Evolutionary conservation across 2,329 filamentous ascomycete genomes (phyloP).

Genomic region (Curvularia eragrostidis): DNA sequence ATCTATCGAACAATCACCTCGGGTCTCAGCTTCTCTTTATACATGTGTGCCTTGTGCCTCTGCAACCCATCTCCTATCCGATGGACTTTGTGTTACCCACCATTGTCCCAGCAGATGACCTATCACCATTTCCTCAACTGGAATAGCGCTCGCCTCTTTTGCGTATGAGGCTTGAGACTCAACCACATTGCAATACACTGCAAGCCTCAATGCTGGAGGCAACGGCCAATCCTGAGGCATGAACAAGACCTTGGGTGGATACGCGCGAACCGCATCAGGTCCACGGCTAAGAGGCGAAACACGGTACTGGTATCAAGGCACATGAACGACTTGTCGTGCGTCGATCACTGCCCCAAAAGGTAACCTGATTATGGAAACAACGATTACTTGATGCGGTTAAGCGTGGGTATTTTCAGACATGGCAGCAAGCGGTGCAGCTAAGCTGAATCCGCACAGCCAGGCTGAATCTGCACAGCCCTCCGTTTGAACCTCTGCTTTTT

Average conservation of each 20-base stretch:
- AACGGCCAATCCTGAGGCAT: not conserved
- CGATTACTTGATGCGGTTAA: conserved; percentile 1
- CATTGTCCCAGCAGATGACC: conserved; percentile 15
- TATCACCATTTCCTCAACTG: conserved; percentile 15
- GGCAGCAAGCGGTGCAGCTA: too few relatives aligned
- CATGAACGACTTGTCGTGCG: not conserved
- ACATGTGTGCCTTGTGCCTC: not conserved
- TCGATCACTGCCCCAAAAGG: conserved; percentile 5
- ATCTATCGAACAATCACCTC: not conserved
- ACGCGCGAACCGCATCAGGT: not conserved
- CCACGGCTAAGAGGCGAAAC: conserved; percentile 8
- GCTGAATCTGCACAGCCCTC: too few relatives aligned
- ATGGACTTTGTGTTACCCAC: not conserved
- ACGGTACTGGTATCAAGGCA: conserved; percentile 5
- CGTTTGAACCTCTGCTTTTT: too few relatives aligned
- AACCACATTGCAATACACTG: not conserved
- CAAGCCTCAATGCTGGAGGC: not conserved
- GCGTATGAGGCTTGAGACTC: not conserved
- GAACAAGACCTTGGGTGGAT: not conserved
- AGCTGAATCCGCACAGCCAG: too few relatives aligned
- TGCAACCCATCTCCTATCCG: not conserved
- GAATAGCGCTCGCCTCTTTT: not conserved
- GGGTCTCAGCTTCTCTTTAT: not conserved
- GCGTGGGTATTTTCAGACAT: too few relatives aligned
- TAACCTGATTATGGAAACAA: conserved; percentile 10